Conservation (phyloP, 768 basidiomycete genomes). For the Dioszegia hungarica region DNA sequence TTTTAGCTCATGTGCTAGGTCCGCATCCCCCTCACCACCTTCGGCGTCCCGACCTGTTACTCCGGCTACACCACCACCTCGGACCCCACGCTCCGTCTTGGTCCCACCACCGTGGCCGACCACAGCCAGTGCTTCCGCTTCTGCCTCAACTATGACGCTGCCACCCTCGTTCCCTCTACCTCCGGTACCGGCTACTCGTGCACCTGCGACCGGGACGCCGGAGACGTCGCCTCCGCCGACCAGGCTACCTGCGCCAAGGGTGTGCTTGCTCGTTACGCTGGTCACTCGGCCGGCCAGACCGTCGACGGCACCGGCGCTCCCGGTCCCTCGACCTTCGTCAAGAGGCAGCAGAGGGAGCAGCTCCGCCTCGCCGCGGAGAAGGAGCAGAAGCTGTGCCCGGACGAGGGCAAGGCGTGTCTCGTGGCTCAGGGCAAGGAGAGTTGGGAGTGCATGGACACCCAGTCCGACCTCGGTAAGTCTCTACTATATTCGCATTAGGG, state of each 20-base stretch:
- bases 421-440: neutral
- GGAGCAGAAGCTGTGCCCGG: neutral
- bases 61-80: neutral
- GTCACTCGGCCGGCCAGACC: neutral
- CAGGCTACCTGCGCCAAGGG: neutral
- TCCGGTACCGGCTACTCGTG: neutral
- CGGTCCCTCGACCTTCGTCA: neutral
- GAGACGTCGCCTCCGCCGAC: neutral
- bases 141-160: neutral
- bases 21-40: neutral
- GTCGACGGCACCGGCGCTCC: neutral
- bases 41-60: neutral
- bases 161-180: neutral
- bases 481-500: neutral
- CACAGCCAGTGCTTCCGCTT: neutral
- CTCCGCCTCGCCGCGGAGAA: neutral
- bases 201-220: neutral
- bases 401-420: conserved; percentile 2
- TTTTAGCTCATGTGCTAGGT: neutral
- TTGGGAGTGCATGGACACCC: conserved; percentile 4
- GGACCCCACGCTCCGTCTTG: neutral
- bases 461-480: conserved; percentile 3
- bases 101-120: neutral
- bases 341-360: conserved; percentile 5
- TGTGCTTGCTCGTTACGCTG: neutral